phyloP scores from a whole-genome alignment of 176 grass and related monocot genomes.

The Areca catechu region DNA sequence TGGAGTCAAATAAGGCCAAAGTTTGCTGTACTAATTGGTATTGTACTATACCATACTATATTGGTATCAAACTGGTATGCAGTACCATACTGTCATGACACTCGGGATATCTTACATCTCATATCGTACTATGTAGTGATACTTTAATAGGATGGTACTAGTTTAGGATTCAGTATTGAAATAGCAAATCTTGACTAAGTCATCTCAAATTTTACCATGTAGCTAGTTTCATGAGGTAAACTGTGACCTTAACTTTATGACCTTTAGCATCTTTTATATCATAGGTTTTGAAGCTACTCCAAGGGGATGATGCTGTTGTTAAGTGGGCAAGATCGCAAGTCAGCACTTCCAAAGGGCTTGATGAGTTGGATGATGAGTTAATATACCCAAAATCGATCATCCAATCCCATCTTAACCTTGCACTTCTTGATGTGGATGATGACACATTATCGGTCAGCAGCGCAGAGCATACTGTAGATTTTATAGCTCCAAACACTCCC shows the following conservation, averaged over 20 bases:
- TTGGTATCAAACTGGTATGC: too few relatives aligned
- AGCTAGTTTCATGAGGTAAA: too few relatives aligned
- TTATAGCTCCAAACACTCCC: conserved; percentile 30
- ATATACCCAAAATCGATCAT: conserved; percentile 34
- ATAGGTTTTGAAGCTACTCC: conserved; percentile 53
- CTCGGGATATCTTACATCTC: too few relatives aligned
- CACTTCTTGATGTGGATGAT: conserved; percentile 73
- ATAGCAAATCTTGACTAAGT: too few relatives aligned
- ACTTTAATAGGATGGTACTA: too few relatives aligned
- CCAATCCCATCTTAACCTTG: conserved; percentile 71
- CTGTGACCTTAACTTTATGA: neutral
- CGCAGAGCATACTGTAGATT: conserved; percentile 54
- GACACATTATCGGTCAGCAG: conserved; percentile 65
- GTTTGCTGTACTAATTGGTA: too few relatives aligned
- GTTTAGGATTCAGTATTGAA: too few relatives aligned
- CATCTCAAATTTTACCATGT: too few relatives aligned
- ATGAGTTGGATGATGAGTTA: conserved; percentile 47
- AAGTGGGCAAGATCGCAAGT: conserved; percentile 40
- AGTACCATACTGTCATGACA: too few relatives aligned
- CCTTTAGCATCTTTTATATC: neutral
- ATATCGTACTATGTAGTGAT: too few relatives aligned
- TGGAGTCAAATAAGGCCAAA: too few relatives aligned
- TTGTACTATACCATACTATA: too few relatives aligned
- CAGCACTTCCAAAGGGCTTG: conserved; percentile 16
- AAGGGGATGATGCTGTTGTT: conserved; percentile 53